Base-by-base conservation (phyloP, 1,284 basidiomycete species). In the Malassezia furfur region DNA sequence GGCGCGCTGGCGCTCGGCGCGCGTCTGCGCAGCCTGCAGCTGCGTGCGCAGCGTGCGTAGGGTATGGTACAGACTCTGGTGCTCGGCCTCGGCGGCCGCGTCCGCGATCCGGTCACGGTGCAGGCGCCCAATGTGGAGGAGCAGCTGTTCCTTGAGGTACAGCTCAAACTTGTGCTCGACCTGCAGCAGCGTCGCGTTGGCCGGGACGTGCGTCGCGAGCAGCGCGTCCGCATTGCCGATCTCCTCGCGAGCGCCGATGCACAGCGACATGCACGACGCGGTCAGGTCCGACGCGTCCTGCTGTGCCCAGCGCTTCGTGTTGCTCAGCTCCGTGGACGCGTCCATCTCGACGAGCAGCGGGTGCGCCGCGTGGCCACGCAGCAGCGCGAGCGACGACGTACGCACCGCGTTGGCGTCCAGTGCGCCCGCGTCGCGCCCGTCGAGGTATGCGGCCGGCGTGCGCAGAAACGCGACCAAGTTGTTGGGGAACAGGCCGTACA, bases 401-500 rank as follows among this genome's bases (percentile, higher is more conserved):
- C 64, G 45, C 63, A 63, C 37, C 62, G 66, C 35, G 43, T 76
- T 78, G 32, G 81, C 77, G 15, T 77, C 76, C 65, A 84, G 85
- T 3, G 84, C 82, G 43, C 79, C 35, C 17, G 15, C 21, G 17
- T 21, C 81, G 19, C 19, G 17, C 25, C 31, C 45, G 14, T n/a
- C 47, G 21, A 91, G 76, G 66, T 87, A 88, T 43, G 76, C 75
- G 21, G 80, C 78, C 3, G 88, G 86, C 32, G 78, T 76, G 48
- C 83, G 82, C 58, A 90, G 74, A 74, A 91, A 91, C 57, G 79
- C 80, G 54, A 91, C 77, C 44, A 84, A 78, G 77, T 89, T 89
- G 78, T 84, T 85, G 2, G 88, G 88, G 75, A 86, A 91, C 50
- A 91, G 81, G 65, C 88, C 91, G 75, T 90, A 91, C 62, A 91